These are phyloP conservation scores for Fusarium marasasianum DNA, from an alignment of 2,329 filamentous ascomycete genomes.

Conservation along the genomic window DNA sequence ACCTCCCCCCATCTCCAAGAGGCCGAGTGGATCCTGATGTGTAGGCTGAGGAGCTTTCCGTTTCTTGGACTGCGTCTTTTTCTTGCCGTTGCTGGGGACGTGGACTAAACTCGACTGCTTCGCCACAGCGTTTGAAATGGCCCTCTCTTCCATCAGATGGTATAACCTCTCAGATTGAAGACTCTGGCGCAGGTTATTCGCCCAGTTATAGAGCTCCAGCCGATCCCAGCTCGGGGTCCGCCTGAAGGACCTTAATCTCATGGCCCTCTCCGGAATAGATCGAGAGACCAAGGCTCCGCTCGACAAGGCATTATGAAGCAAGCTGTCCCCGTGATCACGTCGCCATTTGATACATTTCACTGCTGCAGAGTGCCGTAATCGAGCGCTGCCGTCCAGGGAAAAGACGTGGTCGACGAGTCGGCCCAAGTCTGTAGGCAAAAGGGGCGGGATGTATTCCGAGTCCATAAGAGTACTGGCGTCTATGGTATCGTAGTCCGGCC, in stretches of 20 bases:
- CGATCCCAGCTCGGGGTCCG: slow-evolving; percentile 43
- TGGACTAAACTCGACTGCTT: slow-evolving; percentile 36
- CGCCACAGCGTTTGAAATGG: slow-evolving; percentile 2
- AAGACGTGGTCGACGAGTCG: slow-evolving; percentile 79
- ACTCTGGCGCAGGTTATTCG: slow-evolving; percentile 49
- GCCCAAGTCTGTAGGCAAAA: slow-evolving; percentile 78
- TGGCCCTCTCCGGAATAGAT: slow-evolving; percentile 26
- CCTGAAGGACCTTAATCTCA: slow-evolving; percentile 24
- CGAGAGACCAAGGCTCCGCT: slow-evolving; percentile 21
- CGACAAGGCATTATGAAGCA: slow-evolving; percentile 32
- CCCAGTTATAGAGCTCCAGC: slow-evolving; percentile 51
- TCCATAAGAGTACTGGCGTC: slow-evolving; percentile 95
- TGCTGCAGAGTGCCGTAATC: slow-evolving; percentile 83
- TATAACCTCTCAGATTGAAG: slow-evolving; percentile 47
- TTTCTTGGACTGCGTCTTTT: slow-evolving; percentile 1
- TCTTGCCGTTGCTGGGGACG: not conserved
- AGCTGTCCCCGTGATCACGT: slow-evolving; percentile 43
- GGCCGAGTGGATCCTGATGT: slow-evolving; percentile 80
- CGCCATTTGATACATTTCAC: slow-evolving; percentile 83
- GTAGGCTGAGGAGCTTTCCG: slow-evolving; percentile 16
- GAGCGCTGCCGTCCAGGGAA: slow-evolving; percentile 78
- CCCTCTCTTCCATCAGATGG: slow-evolving; percentile 33
- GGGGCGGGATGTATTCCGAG: slow-evolving; percentile 85
- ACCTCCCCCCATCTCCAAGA: slow-evolving; percentile 75
- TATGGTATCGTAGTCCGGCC: slow-evolving; percentile 81